These are phyloP conservation scores for Colletotrichum magnum DNA, from an alignment of 2,329 filamentous ascomycete genomes.

Conservation along the genomic window DNA sequence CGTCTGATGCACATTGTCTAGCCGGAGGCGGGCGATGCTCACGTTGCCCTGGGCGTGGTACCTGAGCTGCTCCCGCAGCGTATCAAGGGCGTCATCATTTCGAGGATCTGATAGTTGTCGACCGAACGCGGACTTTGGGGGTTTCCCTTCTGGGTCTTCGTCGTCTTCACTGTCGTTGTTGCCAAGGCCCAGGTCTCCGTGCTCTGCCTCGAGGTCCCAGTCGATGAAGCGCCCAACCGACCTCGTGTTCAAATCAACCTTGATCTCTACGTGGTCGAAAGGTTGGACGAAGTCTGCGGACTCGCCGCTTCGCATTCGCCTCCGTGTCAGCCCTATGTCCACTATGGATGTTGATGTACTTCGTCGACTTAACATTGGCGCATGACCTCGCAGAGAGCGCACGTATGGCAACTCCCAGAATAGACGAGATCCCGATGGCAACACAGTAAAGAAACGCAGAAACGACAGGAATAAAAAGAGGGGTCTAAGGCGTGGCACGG, in stretches of 20 bases:
- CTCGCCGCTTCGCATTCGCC: constrained; percentile 1
- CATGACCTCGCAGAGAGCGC: neutral
- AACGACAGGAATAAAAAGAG: neutral
- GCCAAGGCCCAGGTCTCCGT: constrained; percentile 1
- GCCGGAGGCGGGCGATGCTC: neutral
- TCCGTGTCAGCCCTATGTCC: neutral
- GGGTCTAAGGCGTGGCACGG: neutral
- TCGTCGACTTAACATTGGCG: neutral
- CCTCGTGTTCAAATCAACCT: neutral
- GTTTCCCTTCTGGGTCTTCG: constrained; percentile 2
- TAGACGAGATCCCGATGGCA: neutral
- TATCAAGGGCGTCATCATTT: neutral
- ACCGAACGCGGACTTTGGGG: constrained; percentile 4
- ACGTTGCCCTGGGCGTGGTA: neutral
- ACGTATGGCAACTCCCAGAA: neutral
- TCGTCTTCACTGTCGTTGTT: neutral
- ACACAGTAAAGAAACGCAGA: too few relatives aligned
- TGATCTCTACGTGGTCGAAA: neutral
- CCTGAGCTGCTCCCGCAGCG: neutral
- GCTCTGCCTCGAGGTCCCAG: neutral
- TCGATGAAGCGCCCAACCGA: neutral
- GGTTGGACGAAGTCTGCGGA: constrained; percentile 3
- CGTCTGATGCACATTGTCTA: neutral
- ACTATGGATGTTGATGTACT: too few relatives aligned
- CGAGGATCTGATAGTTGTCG: neutral